phyloP scores from a whole-genome alignment of 306 rosid species.

The Fragaria nilgerrensis region DNA sequence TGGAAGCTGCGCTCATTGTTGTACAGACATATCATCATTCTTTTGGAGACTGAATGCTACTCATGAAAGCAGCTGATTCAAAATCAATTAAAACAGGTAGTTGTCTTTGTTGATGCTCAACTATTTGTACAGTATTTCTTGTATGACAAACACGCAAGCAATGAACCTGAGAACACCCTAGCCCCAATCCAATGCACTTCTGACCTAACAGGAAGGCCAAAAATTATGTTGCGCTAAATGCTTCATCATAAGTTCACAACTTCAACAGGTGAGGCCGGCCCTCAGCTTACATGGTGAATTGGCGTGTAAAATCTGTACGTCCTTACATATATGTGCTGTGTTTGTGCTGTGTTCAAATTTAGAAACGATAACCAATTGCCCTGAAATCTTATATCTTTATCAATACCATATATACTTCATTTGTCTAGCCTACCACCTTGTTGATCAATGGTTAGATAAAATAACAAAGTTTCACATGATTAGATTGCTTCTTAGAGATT shows the following conservation, averaged over 20 bases:
- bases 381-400: not conserved
- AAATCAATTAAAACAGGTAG: constrained; percentile 72
- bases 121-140: constrained; percentile 4
- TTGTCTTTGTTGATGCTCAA: constrained; percentile 25
- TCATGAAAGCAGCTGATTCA: constrained; percentile 57
- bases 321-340: constrained; percentile 27
- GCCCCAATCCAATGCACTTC: not conserved
- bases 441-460: no score
- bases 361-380: not conserved
- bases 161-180: not conserved
- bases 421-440: no score
- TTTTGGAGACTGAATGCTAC: constrained; percentile 85
- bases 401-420: no score
- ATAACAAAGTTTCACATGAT: no score
- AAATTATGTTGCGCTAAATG: constrained; percentile 15
- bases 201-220: not conserved
- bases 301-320: constrained; percentile 73
- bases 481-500: not conserved
- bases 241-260: not conserved
- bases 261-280: constrained; percentile 69
- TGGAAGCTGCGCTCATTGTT: constrained; percentile 66
- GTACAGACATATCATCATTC: constrained; percentile 87
- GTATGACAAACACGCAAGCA: constrained; percentile 2
- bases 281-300: constrained; percentile 79
- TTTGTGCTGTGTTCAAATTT: no score